phyloP scores from a whole-genome alignment of 73 alveolate genomes.

The Stentor coeruleus region DNA sequence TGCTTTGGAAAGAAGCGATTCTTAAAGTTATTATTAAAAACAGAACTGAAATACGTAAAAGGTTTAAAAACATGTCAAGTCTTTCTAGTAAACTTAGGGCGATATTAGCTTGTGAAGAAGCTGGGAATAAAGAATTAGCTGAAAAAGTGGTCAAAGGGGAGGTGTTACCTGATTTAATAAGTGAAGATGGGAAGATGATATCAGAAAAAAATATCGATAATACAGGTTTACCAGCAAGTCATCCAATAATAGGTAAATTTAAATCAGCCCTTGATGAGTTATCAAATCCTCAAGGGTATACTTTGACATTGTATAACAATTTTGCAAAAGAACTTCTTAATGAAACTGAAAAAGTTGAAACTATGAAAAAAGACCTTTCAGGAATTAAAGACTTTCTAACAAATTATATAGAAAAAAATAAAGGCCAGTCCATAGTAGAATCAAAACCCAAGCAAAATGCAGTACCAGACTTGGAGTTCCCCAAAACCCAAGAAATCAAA shows the following conservation, averaged over 20 bases:
- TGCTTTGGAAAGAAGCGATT: neutral
- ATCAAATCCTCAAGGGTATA: neutral
- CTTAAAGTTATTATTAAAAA: neutral
- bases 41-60: neutral
- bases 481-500: no score
- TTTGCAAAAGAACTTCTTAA: neutral
- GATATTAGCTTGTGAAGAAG: constrained; percentile 1
- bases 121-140: neutral
- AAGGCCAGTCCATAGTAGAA: neutral
- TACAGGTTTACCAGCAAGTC: neutral
- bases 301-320: no score
- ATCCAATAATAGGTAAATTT: neutral
- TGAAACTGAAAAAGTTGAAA: neutral
- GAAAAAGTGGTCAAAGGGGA: constrained; percentile 13
- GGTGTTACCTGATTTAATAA: neutral
- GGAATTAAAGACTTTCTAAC: neutral
- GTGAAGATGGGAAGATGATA: neutral
- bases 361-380: no score
- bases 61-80: neutral
- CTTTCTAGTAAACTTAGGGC: neutral
- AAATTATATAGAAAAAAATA: no score
- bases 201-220: neutral
- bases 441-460: neutral
- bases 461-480: no score
- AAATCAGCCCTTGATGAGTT: neutral